Percentiles rank a stretch among this genome's conserved stretches.
phyloP scores from a whole-genome alignment of 768 basidiomycete species.

The Russula olivacea region DNA sequence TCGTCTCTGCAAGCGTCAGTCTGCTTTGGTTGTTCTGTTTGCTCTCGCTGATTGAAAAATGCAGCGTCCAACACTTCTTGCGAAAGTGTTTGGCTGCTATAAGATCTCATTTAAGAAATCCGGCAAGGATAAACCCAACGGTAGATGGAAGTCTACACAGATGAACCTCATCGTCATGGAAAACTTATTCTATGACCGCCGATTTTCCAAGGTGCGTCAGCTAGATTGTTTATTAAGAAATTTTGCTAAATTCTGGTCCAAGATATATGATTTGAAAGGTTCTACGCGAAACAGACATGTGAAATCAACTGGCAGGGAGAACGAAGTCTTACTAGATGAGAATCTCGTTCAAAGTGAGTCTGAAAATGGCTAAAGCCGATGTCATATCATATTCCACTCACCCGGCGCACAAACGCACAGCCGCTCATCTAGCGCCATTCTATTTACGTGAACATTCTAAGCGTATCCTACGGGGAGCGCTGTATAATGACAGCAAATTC shows the following conservation, averaged over 20 bases:
- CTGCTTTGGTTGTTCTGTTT: not conserved
- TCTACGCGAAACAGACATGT: slow-evolving; percentile 93
- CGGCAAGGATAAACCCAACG: slow-evolving; percentile 57
- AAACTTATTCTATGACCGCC: slow-evolving; percentile 89
- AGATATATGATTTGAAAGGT: slow-evolving; percentile 98
- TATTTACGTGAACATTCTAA: slow-evolving; percentile 97
- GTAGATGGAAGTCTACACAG: slow-evolving; percentile 72
- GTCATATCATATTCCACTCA: not conserved
- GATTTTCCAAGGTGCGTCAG: slow-evolving; percentile 71
- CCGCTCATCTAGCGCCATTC: slow-evolving; percentile 80
- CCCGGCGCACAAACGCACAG: slow-evolving; percentile 35
- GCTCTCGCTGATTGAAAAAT: slow-evolving; percentile 8
- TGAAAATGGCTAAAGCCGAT: not conserved
- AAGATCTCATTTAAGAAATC: slow-evolving; percentile 87
- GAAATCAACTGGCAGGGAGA: slow-evolving; percentile 80
- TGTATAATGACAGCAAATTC: slow-evolving; percentile 95
- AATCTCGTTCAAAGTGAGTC: slow-evolving; percentile 83
- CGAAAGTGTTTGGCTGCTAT: slow-evolving; percentile 96
- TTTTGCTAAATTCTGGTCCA: not conserved
- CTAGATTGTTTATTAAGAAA: not conserved
- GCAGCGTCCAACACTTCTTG: slow-evolving; percentile 88
- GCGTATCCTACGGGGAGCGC: slow-evolving; percentile 80
- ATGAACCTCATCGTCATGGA: slow-evolving; percentile 99
- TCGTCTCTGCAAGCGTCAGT: slow-evolving; percentile 75
- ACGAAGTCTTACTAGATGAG: slow-evolving; percentile 94